phyloP scores from a whole-genome alignment of 2,329 filamentous ascomycete genomes.

The Dactylellina parvicollis region DNA sequence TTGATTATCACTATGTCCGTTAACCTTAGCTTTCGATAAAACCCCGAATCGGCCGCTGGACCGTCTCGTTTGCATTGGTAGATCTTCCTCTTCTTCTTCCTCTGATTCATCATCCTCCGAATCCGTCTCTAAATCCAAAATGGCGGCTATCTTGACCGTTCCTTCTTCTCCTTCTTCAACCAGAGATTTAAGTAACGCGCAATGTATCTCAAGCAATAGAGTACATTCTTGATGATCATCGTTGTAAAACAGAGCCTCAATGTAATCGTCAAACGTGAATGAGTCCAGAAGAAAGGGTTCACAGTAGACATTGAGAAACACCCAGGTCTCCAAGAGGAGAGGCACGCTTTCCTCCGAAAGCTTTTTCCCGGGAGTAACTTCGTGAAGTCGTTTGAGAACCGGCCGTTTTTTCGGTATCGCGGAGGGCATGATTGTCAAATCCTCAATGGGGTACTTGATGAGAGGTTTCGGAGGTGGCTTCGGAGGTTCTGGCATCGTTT shows the following conservation, averaged over 20 bases:
- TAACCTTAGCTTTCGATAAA: constrained; percentile 44
- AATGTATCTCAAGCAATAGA: constrained; percentile 89
- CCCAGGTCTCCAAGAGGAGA: constrained; percentile 87
- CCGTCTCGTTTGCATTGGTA: constrained; percentile 61
- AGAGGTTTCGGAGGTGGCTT: constrained; percentile 75
- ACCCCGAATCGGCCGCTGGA: constrained; percentile 55
- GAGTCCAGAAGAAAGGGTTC: constrained; percentile 94
- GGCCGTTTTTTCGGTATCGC: constrained; percentile 74
- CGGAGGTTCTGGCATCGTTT: constrained; percentile 60
- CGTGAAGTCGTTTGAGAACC: constrained; percentile 78
- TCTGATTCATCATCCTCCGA: constrained; percentile 75
- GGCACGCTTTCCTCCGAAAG: constrained; percentile 88
- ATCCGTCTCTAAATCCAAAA: constrained; percentile 66
- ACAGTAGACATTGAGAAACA: constrained; percentile 97
- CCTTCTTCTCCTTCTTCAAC: constrained; percentile 82
- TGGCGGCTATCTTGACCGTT: constrained; percentile 78
- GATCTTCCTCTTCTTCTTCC: constrained; percentile 69
- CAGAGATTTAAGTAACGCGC: constrained; percentile 85
- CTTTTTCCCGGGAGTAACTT: constrained; percentile 67
- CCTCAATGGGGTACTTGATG: constrained; percentile 95
- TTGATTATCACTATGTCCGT: constrained; percentile 49
- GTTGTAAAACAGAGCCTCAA: constrained; percentile 83
- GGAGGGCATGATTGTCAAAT: constrained; percentile 80
- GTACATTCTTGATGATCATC: constrained; percentile 80
- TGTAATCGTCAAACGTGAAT: constrained; percentile 96